phyloP scores from a whole-genome alignment of 768 basidiomycete genomes.

The Kondoa malvinella region DNA sequence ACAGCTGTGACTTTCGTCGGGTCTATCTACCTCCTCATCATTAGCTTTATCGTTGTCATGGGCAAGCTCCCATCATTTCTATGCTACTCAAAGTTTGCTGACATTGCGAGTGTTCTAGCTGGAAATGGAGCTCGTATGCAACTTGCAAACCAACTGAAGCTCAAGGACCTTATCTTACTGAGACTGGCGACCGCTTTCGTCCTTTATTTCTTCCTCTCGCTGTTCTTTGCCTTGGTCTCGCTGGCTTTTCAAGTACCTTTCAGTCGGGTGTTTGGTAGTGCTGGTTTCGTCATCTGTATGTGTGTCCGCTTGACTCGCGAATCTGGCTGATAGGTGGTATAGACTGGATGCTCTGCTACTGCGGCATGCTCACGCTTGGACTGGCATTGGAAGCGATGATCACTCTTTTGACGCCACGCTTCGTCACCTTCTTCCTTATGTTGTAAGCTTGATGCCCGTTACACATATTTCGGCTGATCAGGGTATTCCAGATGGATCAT shows the following conservation, averaged over 20 bases:
- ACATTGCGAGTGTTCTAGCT: too few relatives aligned
- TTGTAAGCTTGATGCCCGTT: neutral
- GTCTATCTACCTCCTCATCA: neutral
- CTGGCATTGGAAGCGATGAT: constrained; percentile 4
- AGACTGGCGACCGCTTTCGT: neutral
- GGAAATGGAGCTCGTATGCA: neutral
- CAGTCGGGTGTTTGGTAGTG: neutral
- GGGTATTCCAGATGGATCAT: neutral
- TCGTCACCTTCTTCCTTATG: constrained; percentile 3
- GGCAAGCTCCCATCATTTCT: neutral
- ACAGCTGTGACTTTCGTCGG: constrained; percentile 2
- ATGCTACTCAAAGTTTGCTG: too few relatives aligned
- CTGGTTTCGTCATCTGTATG: neutral
- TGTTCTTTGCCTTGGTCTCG: neutral
- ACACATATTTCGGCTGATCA: neutral
- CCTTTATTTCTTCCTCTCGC: constrained; percentile 3
- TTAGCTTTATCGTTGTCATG: neutral
- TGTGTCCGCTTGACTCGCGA: neutral
- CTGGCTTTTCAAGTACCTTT: constrained; percentile 5
- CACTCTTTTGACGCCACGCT: neutral
- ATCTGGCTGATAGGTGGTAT: neutral
- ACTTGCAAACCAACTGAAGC: neutral
- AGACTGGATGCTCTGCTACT: neutral
- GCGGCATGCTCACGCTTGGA: neutral
- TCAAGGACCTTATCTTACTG: neutral